These are phyloP conservation scores for Chenopodium berlandieri DNA, from an alignment of 148 eudicot species.

Conservation along the genomic window DNA sequence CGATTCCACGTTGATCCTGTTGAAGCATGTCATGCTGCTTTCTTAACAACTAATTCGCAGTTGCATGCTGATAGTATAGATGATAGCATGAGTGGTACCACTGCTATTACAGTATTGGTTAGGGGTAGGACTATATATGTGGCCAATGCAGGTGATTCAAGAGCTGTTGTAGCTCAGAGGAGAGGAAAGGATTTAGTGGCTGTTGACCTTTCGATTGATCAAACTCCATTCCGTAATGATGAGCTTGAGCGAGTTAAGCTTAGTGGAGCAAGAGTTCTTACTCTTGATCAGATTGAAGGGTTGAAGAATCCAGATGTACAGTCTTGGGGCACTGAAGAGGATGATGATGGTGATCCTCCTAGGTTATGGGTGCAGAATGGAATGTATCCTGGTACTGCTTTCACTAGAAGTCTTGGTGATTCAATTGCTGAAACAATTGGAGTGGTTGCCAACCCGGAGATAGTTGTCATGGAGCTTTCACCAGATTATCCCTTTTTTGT, in stretches of 20 bases:
- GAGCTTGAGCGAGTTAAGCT: conserved; percentile 88
- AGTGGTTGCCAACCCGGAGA: conserved; percentile 89
- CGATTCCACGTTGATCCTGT: conserved; percentile 61
- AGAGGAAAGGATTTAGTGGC: conserved; percentile 79
- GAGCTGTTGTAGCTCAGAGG: conserved; percentile 89
- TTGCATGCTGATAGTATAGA: conserved; percentile 80
- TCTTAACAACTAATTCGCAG: conserved; percentile 75
- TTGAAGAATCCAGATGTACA: conserved; percentile 83
- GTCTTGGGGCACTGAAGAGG: conserved; percentile 99
- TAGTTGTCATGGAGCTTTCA: conserved; percentile 79
- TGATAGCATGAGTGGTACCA: conserved; percentile 99
- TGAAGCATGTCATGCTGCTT: conserved; percentile 86
- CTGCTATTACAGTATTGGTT: conserved; percentile 84
- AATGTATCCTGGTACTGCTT: conserved; percentile 99
- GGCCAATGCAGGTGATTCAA: conserved; percentile 92
- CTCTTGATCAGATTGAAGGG: conserved; percentile 99
- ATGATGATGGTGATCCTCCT: conserved; percentile 98
- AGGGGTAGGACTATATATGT: conserved; percentile 75
- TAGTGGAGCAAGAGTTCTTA: conserved; percentile 95
- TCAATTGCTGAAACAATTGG: conserved; percentile 95
- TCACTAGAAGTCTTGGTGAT: conserved; percentile 94
- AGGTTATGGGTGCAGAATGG: conserved; percentile 95
- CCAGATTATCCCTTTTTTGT: conserved; percentile 87
- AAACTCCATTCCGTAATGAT: conserved; percentile 85
- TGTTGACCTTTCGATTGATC: conserved; percentile 84